phyloP scores from a whole-genome alignment of 768 basidiomycete species.

The Dentipellis fragilis region DNA sequence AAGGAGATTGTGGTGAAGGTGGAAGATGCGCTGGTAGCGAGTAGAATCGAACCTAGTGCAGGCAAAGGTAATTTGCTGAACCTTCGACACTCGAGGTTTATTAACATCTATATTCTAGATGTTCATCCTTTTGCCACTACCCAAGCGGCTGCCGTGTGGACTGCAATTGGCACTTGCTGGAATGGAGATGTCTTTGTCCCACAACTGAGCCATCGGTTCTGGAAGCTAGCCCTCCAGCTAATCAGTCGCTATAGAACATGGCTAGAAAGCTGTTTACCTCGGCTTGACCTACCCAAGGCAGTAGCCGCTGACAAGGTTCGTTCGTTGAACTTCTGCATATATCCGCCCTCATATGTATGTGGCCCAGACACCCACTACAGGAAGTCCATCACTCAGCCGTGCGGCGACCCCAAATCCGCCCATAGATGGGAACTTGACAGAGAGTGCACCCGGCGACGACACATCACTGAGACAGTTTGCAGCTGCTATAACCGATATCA shows the following conservation, averaged over 20 bases:
- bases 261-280: slow-evolving; percentile 44
- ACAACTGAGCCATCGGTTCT: slow-evolving; percentile 76
- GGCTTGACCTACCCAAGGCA: slow-evolving; percentile 28
- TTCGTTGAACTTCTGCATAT: neutral
- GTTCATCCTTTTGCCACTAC: slow-evolving; percentile 37
- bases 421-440: slow-evolving; percentile 40
- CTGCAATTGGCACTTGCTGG: slow-evolving; percentile 76
- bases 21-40: slow-evolving; percentile 52
- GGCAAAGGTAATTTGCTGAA: slow-evolving; percentile 28
- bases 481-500: slow-evolving; percentile 60
- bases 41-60: slow-evolving; percentile 30
- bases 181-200: slow-evolving; percentile 77
- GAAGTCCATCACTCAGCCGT: slow-evolving; percentile 24
- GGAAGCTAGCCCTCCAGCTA: slow-evolving; percentile 88
- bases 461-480: slow-evolving; percentile 53
- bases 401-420: slow-evolving; percentile 42
- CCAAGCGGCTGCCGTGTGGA: slow-evolving; percentile 62
- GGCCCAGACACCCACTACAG: neutral
- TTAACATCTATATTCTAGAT: slow-evolving; percentile 5
- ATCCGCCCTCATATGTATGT: too few relatives aligned
- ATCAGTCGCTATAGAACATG: slow-evolving; percentile 10
- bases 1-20: slow-evolving; percentile 79
- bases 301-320: slow-evolving; percentile 20
- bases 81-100: neutral
- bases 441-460: slow-evolving; percentile 55